Percentiles rank a stretch among this genome's conserved stretches.
Evolutionary conservation across 257 asterid genomes (phyloP).

Genomic region (Solanum neorickii): DNA sequence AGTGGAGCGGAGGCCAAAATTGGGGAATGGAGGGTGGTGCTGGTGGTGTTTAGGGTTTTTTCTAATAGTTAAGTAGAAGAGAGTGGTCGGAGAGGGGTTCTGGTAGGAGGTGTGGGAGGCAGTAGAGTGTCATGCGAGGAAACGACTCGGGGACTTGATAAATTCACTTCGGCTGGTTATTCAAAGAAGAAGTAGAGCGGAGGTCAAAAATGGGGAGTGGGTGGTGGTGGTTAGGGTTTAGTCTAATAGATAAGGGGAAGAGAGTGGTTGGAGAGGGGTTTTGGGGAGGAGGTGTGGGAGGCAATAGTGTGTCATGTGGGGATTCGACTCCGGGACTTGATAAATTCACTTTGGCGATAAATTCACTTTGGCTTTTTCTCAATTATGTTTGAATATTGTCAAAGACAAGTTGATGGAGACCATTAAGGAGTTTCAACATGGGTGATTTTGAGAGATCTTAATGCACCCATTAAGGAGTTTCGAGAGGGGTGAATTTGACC

Average conservation of each 20-base stretch:
- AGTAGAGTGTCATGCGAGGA: background rate
- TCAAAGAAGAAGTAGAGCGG: background rate
- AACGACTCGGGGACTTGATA: background rate
- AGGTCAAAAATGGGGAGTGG: background rate
- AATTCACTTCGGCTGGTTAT: background rate
- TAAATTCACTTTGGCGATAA: background rate
- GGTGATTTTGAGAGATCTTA: background rate
- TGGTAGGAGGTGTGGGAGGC: background rate
- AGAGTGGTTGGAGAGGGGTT: background rate
- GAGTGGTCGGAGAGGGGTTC: background rate
- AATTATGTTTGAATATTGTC: background rate
- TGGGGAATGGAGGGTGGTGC: background rate
- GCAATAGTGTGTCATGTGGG: background rate
- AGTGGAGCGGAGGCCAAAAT: background rate
- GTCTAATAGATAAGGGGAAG: background rate
- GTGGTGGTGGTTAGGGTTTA: background rate
- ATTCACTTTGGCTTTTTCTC: background rate
- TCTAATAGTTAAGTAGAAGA: background rate
- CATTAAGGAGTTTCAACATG: background rate
- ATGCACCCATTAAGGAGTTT: background rate
- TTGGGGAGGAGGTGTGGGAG: background rate
- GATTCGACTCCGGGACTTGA: background rate
- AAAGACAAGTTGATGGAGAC: background rate
- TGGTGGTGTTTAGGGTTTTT: background rate
- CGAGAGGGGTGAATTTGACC: background rate